A percentile compares a stretch with the other conserved stretches of the same genome.
These are phyloP conservation scores for Coniferiporia sulphurascens DNA, from an alignment of 1,284 basidiomycete genomes.

Conservation along the genomic window DNA sequence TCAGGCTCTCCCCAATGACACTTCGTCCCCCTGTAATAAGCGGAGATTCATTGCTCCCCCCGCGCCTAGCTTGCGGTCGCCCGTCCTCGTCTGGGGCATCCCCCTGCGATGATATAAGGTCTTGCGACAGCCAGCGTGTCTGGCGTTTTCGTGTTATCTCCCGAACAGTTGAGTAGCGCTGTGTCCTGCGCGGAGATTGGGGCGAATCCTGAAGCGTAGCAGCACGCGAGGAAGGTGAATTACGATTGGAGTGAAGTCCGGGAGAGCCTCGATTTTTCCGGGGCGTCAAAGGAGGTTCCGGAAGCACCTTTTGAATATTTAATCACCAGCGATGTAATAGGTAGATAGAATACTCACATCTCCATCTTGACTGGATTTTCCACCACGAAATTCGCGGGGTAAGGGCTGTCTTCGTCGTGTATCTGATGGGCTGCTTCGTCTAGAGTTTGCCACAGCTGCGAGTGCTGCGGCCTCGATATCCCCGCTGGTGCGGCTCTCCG, in stretches of 20 bases:
- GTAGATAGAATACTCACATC: conserved; percentile 5
- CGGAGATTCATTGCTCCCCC: conserved; percentile 62
- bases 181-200: conserved; percentile 24
- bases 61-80: conserved; percentile 46
- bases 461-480: conserved; percentile 51
- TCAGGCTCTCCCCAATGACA: conserved; percentile 62
- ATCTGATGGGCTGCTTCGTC: conserved; percentile 37
- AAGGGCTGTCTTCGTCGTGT: conserved; percentile 46
- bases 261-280: conserved; percentile 20
- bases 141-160: conserved; percentile 44
- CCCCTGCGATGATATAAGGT: conserved; percentile 28
- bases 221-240: conserved; percentile 20
- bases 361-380: neutral
- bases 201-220: conserved; percentile 10
- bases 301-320: conserved; percentile 3
- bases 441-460: conserved; percentile 53
- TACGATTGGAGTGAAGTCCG: conserved; percentile 1
- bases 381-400: conserved; percentile 54
- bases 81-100: conserved; percentile 27
- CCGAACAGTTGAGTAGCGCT: conserved; percentile 41
- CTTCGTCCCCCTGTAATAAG: conserved; percentile 45
- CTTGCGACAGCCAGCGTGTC: conserved; percentile 47
- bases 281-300: conserved; percentile 13
- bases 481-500: conserved; percentile 23
- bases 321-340: neutral